Evolutionary conservation across 345 rosid species (phyloP), one percentile per base, ranked within the genome.

Genomic region (Lumnitzera littorea): DNA sequence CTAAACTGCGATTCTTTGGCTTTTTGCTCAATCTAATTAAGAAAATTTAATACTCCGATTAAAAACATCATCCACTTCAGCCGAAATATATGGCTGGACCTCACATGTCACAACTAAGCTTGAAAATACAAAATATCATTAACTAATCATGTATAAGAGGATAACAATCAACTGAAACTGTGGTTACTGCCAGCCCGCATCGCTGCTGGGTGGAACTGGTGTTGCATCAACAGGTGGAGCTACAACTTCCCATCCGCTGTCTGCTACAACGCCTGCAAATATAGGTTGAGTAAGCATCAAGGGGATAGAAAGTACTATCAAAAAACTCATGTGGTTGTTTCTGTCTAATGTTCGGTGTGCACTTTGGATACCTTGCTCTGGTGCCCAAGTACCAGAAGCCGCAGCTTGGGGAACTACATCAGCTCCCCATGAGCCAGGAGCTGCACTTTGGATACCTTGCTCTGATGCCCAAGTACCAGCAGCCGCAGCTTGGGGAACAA

Each of bases 231-330:
- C 55, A 0, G 82, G 61, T 2, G 80, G 74, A 7, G 80, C 69
- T 17, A 41, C 75, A 0, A 70, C 48, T 25, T 84, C 91, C 96
- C 91, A 86, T 36, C 78, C 88, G 46, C 65, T 82, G 0, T 57
- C 57, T 25, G 68, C 51, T 27, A 54, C 65, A 11, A 70, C 25
- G 29, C 27, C 73, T 67, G 70, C 54, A 55, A n/a, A 54, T 2
- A 47, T 56, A 10, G n/a, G 23, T 16, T 24, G 2, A 59, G 55
- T 50, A 49, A 31, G 60, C 29, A 36, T 43, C 25, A 61, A 36
- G 31, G 0, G 8, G 50, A 6, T 15, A 56, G 31, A 4, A 16
- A 4, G 23, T 36, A 25, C 24, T 11, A 56, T 16, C 15, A 51
- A 24, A 15, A 13, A 50, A 46, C 56, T 46, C n/a, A 46, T 31